Evolutionary conservation across 2,329 filamentous ascomycete genomes (phyloP), one percentile per base, ranked within the genome.

Genomic region (Arthrobotrys sinensis): DNA sequence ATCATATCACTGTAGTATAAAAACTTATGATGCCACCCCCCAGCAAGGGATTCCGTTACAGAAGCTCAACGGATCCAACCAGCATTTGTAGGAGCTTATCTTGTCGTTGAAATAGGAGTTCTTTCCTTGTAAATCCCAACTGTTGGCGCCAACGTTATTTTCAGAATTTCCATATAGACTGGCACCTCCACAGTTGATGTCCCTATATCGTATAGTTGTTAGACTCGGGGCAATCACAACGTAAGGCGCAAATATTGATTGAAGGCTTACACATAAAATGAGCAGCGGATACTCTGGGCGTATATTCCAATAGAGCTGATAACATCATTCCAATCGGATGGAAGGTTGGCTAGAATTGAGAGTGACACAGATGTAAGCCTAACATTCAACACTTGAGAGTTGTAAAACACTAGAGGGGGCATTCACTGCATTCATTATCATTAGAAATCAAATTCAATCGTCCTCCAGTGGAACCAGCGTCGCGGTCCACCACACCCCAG

Each of bases 361-460:
- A 28, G 24, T 2, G 8, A 11, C 7, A 16, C 28, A 2, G 24
- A 28, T 28, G 4, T 28, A 28, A 28, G 24, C 2, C 24, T 28
- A 28, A 28, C 24, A 2, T 28, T 28, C 24, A 4, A 28, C 24
- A 28, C 24, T 4, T 4, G 24, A 4, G 4, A 28, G 24, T 6
- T 53, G 38, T 21, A 10, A 57, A 10, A 12, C 8, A 52, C 38
- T 12, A n/a, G 10, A 19, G 43, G 19, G 55, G 21, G 7, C 16
- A 55, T 55, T 53, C 64, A 71, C 68, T 53, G 36, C 68, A 71
- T 16, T 71, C 68, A 34, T 71, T 71, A 28, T 71, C 68, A n/a
- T 71, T 64, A 5, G 68, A 71, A 1, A 12, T 40, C 4, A 71
- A 36, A 34, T n/a, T 55, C 32, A 45, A 21, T 21, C 55, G n/a